Evolutionary conservation across 2,329 filamentous ascomycete species (phyloP), one percentile per base, ranked within the genome.

Genomic region (Penicillium occitanis): DNA sequence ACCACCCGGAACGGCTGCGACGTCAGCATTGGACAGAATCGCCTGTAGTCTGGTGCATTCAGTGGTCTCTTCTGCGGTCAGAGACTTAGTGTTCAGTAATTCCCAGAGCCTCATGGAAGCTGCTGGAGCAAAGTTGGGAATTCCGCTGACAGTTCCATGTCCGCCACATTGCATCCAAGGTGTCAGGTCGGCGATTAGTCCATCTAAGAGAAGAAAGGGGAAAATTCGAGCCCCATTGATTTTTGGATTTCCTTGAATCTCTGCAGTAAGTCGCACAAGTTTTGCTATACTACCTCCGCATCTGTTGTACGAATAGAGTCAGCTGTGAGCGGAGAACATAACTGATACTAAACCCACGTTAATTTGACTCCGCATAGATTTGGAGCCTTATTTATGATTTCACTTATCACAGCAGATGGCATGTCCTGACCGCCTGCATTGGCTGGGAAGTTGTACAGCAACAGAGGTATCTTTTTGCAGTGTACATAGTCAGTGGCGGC

Each of bases 101-200:
- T 46, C 30, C 71, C 70, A 72, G 8, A 72, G 67, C 42, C 69
- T 67, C 69, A 71, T 68, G 5, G 69, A 70, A n/a, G 71, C 68
- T 28, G 61, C 57, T 2, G 71, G 71, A 8, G 69, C 70, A 67
- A 72, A 71, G 42, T 72, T 72, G 3, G 70, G 69, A 33, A 72
- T 71, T 3, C 71, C 71, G 60, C 70, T 72, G 10, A 70, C 70
- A 35, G 70, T 71, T 13, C 71, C 70, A 66, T 72, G 71, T 10
- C 71, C 71, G 35, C 69, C 70, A 62, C 69, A 70, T 66, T 70
- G 64, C 69, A 70, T 68, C 71, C 71, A 72, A 7, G 71, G 71
- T 6, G 70, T 71, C 17, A 72, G 61, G 61, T 72, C 71, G 3
- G 70, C 71, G 60, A 72, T 71, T 4, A 72, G 57, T 11, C 71